A percentile compares a stretch with the other conserved stretches of the same genome.
Evolutionary conservation across 106 monocot genomes (phyloP).

Genomic region (Dendrobium catenatum): DNA sequence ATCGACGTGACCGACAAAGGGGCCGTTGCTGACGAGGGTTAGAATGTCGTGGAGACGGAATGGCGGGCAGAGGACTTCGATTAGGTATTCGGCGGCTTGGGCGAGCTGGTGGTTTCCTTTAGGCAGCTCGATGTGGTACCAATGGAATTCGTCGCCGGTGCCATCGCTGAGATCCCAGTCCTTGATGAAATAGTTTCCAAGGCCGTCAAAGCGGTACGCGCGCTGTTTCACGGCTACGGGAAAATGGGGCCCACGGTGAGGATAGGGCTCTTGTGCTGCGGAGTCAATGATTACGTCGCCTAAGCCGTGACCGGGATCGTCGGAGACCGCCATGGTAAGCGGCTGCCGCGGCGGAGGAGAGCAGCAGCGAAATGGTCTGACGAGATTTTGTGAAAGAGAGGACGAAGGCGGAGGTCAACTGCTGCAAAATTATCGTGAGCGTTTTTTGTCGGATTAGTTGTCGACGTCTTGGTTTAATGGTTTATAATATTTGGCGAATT

Average conservation of each 20-base stretch:
- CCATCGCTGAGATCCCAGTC: constrained; percentile 41
- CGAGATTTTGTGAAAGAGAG: too few relatives aligned
- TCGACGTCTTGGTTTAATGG: too few relatives aligned
- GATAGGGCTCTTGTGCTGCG: background rate
- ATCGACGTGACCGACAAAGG: constrained; percentile 64
- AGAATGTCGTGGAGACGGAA: constrained; percentile 91
- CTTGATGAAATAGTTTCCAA: constrained; percentile 31
- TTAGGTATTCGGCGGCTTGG: constrained; percentile 61
- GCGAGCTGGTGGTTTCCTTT: constrained; percentile 49
- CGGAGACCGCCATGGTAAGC: constrained; percentile 6
- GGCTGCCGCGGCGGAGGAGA: background rate
- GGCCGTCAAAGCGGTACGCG: constrained; percentile 53
- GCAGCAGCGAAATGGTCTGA: background rate
- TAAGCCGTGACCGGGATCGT: background rate
- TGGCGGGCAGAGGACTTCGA: constrained; percentile 78
- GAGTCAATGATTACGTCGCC: background rate
- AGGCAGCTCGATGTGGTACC: constrained; percentile 97
- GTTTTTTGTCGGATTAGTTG: too few relatives aligned
- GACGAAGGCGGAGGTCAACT: too few relatives aligned
- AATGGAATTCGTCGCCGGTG: constrained; percentile 36
- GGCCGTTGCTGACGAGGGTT: constrained; percentile 76
- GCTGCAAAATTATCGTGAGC: too few relatives aligned
- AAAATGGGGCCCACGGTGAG: background rate
- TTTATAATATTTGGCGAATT: too few relatives aligned
- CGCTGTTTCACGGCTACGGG: constrained; percentile 12